Evolutionary conservation across 2,329 filamentous ascomycete genomes (phyloP), one percentile per base, ranked within the genome.

Genomic region (Knufia petricola): DNA sequence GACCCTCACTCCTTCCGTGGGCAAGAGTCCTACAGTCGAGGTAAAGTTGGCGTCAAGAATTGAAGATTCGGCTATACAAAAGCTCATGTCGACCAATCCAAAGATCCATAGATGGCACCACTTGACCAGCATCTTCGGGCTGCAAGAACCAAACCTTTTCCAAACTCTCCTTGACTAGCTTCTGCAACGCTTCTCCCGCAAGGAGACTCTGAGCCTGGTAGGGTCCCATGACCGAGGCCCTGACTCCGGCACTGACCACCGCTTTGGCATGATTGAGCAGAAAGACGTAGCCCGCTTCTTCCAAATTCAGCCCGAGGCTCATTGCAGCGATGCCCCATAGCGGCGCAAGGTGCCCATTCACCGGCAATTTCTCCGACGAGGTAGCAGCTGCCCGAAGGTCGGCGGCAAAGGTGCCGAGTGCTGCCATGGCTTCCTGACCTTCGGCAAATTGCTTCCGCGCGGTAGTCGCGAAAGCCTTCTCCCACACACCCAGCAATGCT

Each of bases 51-150:
- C n/a, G 26, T 67, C 58, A 82, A 44, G 79, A 82, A 64, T 83
- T 83, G 62, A 83, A 83, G 49, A 83, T 82, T 52, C 79, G 69
- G 58, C 77, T 81, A 62, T 83, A 83, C 34, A 83, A 63, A 60
- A 81, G 66, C 63, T 83, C 79, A 62, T 83, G 79, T 54, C 79
- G 69, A 1, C 79, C 79, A 49, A 80, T 69, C 79, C 79, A 83
- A 6, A 83, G 60, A 67, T 83, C 79, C 64, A 81, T 69, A 9
- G 71, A 68, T 2, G 79, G 78, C n/a, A 80, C 75, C 31, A 72
- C 72, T 55, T 82, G 76, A 1, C 75, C 77, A 10, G 79, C 78
- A 55, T 79, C 71, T 41, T 76, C 73, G 1, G 75, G 69, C 30
- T 62, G 58, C 17, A 62, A 68, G 19, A 69, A 56, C 70, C 71